Conservation (phyloP, 192 early-diverging fungal species). For the Linnemannia hyalina region DNA sequence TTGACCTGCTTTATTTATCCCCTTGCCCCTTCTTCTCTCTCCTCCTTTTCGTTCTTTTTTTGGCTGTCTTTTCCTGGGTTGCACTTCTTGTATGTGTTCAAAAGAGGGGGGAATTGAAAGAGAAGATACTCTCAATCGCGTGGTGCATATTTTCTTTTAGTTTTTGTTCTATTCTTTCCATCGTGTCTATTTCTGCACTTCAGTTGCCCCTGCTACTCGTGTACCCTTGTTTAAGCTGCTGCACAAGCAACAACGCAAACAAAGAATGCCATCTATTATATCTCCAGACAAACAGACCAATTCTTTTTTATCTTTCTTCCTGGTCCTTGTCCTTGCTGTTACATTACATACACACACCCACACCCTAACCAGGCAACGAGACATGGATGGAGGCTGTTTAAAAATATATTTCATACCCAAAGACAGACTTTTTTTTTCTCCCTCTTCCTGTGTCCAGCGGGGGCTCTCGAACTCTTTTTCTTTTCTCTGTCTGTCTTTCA, state of each 20-base stretch:
- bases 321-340: too few species aligned
- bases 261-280: not conserved
- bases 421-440: not conserved
- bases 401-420: conserved; percentile 6
- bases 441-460: not conserved
- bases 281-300: conserved; percentile 1
- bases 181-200: conserved; percentile 3
- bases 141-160: not conserved
- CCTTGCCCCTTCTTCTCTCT: not conserved
- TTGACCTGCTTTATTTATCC: not conserved
- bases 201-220: not conserved
- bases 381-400: not conserved
- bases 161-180: not conserved
- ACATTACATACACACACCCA: too few species aligned
- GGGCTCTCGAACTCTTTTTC: not conserved
- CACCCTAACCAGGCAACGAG: not conserved
- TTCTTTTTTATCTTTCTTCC: not conserved
- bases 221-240: conserved; percentile 2
- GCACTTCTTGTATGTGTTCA: conserved; percentile 2
- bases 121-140: not conserved
- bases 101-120: not conserved
- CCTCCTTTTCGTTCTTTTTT: not conserved
- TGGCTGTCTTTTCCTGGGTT: not conserved
- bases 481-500: not conserved
- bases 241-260: too few species aligned